These are phyloP conservation scores for Chlorella variabilis DNA, from an alignment of 163 green algal species.

Conservation along the genomic window DNA sequence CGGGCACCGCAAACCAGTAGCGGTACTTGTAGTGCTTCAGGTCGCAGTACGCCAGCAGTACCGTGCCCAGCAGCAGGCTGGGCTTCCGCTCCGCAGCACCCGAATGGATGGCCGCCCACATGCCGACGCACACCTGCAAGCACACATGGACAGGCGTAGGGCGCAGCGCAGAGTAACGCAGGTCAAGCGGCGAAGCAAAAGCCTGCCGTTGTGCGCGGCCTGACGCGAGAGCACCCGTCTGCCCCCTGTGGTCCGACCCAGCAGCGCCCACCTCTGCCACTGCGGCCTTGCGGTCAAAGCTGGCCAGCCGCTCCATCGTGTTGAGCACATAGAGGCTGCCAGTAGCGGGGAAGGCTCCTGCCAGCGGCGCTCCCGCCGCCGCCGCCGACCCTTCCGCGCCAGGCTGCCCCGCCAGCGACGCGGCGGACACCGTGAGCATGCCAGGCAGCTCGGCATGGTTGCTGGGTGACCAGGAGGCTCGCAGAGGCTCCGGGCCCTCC, in stretches of 20 bases:
- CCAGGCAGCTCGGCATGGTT: slow-evolving; percentile 31
- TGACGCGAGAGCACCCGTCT: too few relatives aligned
- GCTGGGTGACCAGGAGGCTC: slow-evolving; percentile 53
- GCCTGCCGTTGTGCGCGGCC: too few relatives aligned
- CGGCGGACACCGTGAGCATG: slow-evolving; percentile 34
- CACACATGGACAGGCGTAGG: too few relatives aligned
- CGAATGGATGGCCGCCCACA: slow-evolving; percentile 79
- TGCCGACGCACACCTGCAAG: slow-evolving; percentile 41
- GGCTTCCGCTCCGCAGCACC: slow-evolving; percentile 75
- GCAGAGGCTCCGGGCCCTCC: slow-evolving; percentile 63
- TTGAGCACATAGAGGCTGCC: slow-evolving; percentile 74
- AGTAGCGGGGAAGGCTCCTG: background rate
- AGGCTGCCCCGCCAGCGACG: background rate
- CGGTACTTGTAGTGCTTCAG: slow-evolving; percentile 90
- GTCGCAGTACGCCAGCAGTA: slow-evolving; percentile 85
- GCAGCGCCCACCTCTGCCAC: slow-evolving; percentile 46
- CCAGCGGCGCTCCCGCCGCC: background rate
- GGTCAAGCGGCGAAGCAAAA: too few relatives aligned
- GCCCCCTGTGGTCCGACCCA: too few relatives aligned
- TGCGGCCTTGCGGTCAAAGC: slow-evolving; percentile 51
- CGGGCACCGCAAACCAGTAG: slow-evolving; percentile 87
- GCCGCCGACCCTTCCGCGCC: background rate
- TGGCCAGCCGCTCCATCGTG: slow-evolving; percentile 70
- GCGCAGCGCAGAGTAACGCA: background rate
- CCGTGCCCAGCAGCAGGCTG: slow-evolving; percentile 69